phyloP scores from a whole-genome alignment of 768 basidiomycete species.

The Leccinum obscurum region DNA sequence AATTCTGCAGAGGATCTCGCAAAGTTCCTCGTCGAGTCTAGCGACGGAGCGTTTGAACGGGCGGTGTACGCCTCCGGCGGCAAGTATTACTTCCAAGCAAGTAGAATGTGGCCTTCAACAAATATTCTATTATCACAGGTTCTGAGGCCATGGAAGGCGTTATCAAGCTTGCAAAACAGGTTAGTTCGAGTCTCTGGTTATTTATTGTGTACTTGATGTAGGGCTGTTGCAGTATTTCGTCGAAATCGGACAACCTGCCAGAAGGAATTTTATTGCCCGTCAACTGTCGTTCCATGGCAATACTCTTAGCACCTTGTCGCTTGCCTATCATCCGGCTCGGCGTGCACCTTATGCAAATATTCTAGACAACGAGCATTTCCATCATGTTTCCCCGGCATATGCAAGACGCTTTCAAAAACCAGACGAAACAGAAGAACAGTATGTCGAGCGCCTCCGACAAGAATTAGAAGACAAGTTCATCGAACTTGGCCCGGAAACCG shows the following conservation, averaged over 20 bases:
- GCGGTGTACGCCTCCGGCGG: slow-evolving; percentile 79
- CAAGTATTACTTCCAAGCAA: slow-evolving; percentile 23
- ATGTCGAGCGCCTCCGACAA: slow-evolving; percentile 71
- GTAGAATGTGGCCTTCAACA: background rate
- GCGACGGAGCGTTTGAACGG: slow-evolving; percentile 72
- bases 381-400: slow-evolving; percentile 88
- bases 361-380: slow-evolving; percentile 64
- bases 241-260: slow-evolving; percentile 66
- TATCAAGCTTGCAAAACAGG: slow-evolving; percentile 81
- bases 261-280: slow-evolving; percentile 78
- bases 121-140: slow-evolving; percentile 42
- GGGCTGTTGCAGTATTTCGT: slow-evolving; percentile 55
- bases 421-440: slow-evolving; percentile 75
- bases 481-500: slow-evolving; percentile 77
- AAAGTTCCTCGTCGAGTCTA: slow-evolving; percentile 57
- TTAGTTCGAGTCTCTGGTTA: slow-evolving; percentile 27
- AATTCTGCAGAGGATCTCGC: slow-evolving; percentile 82
- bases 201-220: slow-evolving; percentile 9
- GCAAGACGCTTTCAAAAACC: slow-evolving; percentile 71
- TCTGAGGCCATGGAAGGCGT: slow-evolving; percentile 89
- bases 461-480: slow-evolving; percentile 87
- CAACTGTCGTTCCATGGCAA: slow-evolving; percentile 85
- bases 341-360: slow-evolving; percentile 69
- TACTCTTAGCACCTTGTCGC: slow-evolving; percentile 66
- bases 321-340: slow-evolving; percentile 65